Evolutionary conservation across 176 grass and related monocot genomes (phyloP), one percentile per base, ranked within the genome.

Genomic region (Phoenix dactylifera): DNA sequence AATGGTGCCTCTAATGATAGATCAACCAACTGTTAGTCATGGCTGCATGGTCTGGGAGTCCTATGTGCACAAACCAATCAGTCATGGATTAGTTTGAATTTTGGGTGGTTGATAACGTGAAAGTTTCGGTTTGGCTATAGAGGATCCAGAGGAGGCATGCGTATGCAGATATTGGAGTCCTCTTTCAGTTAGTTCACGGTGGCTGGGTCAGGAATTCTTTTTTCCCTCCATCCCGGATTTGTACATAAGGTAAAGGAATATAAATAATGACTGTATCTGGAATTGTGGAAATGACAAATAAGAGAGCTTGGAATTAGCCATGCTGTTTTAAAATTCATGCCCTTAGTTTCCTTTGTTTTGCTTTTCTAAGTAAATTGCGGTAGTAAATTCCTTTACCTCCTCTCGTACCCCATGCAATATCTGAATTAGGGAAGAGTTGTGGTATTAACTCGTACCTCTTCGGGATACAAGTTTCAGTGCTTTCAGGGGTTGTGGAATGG

Each of bases 161-260:
- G n/a, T 68, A 63, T 86, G 83, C 83, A 86, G 73, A 81, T 86
- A 74, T 86, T 81, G 74, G 55, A 56, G 66, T 60, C 74, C 68
- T 59, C 74, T 70, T 73, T 64, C 22, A 10, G 64, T 77, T 77
- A 74, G 77, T 57, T 61, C 7, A 58, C 65, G 65, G 25, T 57
- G 35, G 65, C 59, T 57, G 69, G 66, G 60, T 77, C 69, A 57
- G 54, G 52, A 69, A 50, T 25, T 63, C 39, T 3, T 59, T 35
- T 70, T 68, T 51, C 39, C 54, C 24, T 49, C 73, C 59, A 18
- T 39, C 50, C 63, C 73, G 65, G 59, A 81, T 68, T 57, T 86
- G 83, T 86, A 86, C 69, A 86, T 86, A 86, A 26, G 60, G 64
- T 73, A 77, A 70, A 44, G 35, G 35, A 44, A 44, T 44, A 44